Evolutionary conservation across 305 asterid species (phyloP), one percentile per base, ranked within the genome.

Genomic region (Caryopteris hybrid): DNA sequence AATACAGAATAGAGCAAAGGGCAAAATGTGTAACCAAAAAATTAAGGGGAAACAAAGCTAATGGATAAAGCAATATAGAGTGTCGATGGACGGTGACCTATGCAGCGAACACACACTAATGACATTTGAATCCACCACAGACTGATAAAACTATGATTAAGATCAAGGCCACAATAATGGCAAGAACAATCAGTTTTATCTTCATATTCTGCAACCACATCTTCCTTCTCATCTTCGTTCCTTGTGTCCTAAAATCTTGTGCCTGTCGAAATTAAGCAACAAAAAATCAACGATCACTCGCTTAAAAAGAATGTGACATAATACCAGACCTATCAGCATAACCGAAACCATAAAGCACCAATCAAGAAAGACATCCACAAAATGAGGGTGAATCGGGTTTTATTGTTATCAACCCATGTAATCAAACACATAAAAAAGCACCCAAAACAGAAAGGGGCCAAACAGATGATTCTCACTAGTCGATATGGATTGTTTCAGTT

Each of bases 201-300:
- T 83, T 83, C 88, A 83, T 80, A 62, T 83, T 83, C 76, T 83
- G 84, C 65, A 83, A 70, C 85, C 85, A 83, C 88, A 83, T 83
- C 79, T 74, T 83, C 61, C 86, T 80, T 71, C 88, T 76, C 79
- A 83, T 83, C 64, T 71, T 9, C 27, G 88, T 83, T 63, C 88
- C 88, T 59, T 78, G 84, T 14, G 85, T 78, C 78, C 84, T 76
- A 42, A 83, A 83, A 74, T 83, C 88, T 76, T 83, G 88, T 34
- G 88, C 88, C 88, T 83, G 69, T 39, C 6, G n/a, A n/a, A n/a
- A n/a, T n/a, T n/a, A n/a, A n/a, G n/a, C n/a, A n/a, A n/a, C 50
- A 55, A 10, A 6, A 21, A 56, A 56, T 5, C n/a, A 3, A 22
- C n/a, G n/a, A 52, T n/a, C 0, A 42, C 11, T 3, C 47, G 33